Conservation (phyloP, 2,329 filamentous ascomycete species). For the Talaromyces sp. region DNA sequence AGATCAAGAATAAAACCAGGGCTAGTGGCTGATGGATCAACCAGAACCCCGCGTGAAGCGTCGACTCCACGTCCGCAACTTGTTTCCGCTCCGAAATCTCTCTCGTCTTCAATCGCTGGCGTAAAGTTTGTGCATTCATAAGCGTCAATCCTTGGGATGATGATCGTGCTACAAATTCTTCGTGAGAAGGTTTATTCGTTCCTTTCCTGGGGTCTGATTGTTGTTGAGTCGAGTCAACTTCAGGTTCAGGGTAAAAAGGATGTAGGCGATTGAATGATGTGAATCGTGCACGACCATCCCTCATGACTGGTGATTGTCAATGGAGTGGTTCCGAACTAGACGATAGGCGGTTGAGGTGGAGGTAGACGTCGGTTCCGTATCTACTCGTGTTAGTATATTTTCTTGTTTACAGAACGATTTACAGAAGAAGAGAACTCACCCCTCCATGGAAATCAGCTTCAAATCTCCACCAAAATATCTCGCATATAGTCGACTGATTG, state of each 20-base stretch:
- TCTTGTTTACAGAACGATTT: background rate
- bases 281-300: slow-evolving; percentile 60
- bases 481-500: slow-evolving; percentile 90
- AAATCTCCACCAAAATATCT: slow-evolving; percentile 96
- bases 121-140: slow-evolving; percentile 57
- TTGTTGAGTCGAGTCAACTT: slow-evolving; percentile 22
- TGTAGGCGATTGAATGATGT: slow-evolving; percentile 43
- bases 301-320: slow-evolving; percentile 88
- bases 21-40: slow-evolving; percentile 36
- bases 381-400: slow-evolving; percentile 48
- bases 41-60: slow-evolving; percentile 4
- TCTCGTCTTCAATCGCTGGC: slow-evolving; percentile 66
- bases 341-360: slow-evolving; percentile 92
- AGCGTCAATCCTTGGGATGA: slow-evolving; percentile 53
- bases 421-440: slow-evolving; percentile 67
- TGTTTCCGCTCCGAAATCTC: slow-evolving; percentile 86
- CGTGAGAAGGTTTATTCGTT: background rate
- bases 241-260: slow-evolving; percentile 38
- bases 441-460: slow-evolving; percentile 99
- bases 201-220: background rate
- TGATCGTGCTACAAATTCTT: slow-evolving; percentile 17
- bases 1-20: background rate
- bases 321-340: slow-evolving; percentile 95
- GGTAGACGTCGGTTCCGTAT: slow-evolving; percentile 97
- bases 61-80: slow-evolving; percentile 75